A percentile compares a stretch with the other conserved stretches of the same genome.
Evolutionary conservation across 176 grass and related monocot species (phyloP).

Genomic region (Carex pumila): DNA sequence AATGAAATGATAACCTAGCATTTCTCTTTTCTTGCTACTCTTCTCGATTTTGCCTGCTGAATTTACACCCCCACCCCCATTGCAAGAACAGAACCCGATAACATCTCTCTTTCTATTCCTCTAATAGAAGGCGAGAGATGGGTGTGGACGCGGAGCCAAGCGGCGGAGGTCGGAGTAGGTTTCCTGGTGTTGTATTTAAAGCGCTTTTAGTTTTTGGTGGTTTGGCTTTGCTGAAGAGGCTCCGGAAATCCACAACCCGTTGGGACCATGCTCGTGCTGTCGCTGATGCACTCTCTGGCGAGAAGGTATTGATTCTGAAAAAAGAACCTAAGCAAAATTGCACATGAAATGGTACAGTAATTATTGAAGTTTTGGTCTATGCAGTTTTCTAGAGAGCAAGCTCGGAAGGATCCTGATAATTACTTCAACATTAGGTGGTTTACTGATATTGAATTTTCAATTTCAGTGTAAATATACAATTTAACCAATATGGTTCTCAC

Average conservation of each 20-base stretch:
- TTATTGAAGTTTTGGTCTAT: slow-evolving; percentile 16
- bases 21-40: background rate
- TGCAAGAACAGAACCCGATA: slow-evolving; percentile 29
- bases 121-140: slow-evolving; percentile 24
- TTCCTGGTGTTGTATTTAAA: slow-evolving; percentile 64
- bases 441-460: background rate
- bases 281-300: slow-evolving; percentile 70
- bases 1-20: background rate
- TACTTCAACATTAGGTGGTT: slow-evolving; percentile 88
- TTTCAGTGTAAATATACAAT: background rate
- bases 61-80: slow-evolving; percentile 1
- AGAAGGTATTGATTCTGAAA: slow-evolving; percentile 47
- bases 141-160: slow-evolving; percentile 42
- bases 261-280: slow-evolving; percentile 88
- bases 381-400: slow-evolving; percentile 96
- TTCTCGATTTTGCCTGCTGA: background rate
- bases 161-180: slow-evolving; percentile 26
- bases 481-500: background rate
- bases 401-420: slow-evolving; percentile 72
- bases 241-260: slow-evolving; percentile 83
- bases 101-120: background rate
- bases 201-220: slow-evolving; percentile 78
- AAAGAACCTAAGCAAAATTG: background rate
- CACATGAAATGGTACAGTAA: slow-evolving; percentile 15
- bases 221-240: slow-evolving; percentile 57